Conservation (phyloP, 495 filamentous ascomycete genomes). For the Platismatia glauca region DNA sequence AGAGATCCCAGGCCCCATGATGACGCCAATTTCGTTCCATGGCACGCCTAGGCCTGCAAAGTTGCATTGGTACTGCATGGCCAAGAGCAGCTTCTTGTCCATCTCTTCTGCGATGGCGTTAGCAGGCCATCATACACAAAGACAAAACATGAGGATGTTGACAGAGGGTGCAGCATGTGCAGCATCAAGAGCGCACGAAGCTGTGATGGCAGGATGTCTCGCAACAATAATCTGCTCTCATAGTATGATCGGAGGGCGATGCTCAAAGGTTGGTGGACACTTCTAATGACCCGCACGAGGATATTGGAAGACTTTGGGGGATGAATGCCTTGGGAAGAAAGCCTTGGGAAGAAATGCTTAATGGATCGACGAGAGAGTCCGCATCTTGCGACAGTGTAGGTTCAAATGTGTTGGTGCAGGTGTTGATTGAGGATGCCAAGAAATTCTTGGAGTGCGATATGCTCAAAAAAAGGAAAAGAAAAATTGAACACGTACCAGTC, state of each 20-base stretch:
- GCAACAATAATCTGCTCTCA: too few relatives aligned
- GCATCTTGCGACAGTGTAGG: neutral
- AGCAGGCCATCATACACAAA: neutral
- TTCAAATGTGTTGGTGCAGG: neutral
- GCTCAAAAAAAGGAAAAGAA: neutral
- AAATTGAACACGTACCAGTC: slow-evolving; percentile 31
- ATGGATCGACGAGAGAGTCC: neutral
- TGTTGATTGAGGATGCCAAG: neutral
- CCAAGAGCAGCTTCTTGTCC: slow-evolving; percentile 36
- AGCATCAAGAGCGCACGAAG: neutral
- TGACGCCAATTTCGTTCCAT: slow-evolving; percentile 31
- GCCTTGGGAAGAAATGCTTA: too few relatives aligned
- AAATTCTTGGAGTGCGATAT: neutral
- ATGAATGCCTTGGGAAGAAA: too few relatives aligned
- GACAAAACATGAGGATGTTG: neutral
- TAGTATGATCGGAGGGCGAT: too few relatives aligned
- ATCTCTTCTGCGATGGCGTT: slow-evolving; percentile 29
- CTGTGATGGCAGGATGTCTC: neutral
- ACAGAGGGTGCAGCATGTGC: neutral
- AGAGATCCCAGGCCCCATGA: slow-evolving; percentile 32
- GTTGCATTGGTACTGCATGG: slow-evolving; percentile 38
- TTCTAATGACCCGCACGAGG: too few relatives aligned
- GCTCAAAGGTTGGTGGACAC: too few relatives aligned
- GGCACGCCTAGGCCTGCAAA: slow-evolving; percentile 31
- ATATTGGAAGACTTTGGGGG: too few relatives aligned